Evolutionary conservation across 495 filamentous ascomycete genomes (phyloP).

Genomic region (Xylaria nigripes): DNA sequence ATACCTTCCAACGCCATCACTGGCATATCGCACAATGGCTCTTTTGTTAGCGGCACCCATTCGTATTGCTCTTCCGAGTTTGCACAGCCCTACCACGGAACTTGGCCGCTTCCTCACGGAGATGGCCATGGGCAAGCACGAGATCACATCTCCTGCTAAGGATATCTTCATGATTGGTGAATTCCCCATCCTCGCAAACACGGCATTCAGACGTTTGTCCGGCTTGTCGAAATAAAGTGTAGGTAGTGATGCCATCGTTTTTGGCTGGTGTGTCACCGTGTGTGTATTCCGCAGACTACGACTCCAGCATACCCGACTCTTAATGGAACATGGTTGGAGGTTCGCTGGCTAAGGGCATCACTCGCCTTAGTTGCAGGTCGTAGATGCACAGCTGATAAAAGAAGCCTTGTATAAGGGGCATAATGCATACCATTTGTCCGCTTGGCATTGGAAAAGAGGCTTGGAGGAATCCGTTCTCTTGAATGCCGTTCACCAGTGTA

Average conservation of each 20-base stretch:
- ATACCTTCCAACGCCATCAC: conserved; percentile 31
- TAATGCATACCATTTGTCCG: too few species aligned
- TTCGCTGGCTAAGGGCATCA: too few species aligned
- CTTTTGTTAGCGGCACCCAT: conserved; percentile 15
- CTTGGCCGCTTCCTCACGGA: conserved; percentile 40
- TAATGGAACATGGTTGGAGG: too few species aligned
- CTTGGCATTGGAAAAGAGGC: too few species aligned
- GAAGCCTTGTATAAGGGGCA: too few species aligned
- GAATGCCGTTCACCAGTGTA: too few species aligned
- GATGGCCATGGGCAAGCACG: conserved; percentile 48
- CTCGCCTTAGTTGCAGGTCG: too few species aligned
- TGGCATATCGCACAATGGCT: conserved; percentile 8
- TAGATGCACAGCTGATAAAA: too few species aligned
- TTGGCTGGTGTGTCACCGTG: too few species aligned
- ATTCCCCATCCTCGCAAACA: conserved; percentile 21
- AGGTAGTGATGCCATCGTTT: not conserved
- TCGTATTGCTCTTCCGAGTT: conserved; percentile 5
- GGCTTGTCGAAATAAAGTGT: conserved; percentile 11
- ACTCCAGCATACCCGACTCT: too few species aligned
- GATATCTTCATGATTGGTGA: conserved; percentile 23
- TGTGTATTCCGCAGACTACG: too few species aligned
- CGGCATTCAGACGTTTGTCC: conserved; percentile 18
- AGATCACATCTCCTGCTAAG: conserved; percentile 10
- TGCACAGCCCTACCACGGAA: conserved; percentile 36
- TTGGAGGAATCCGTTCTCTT: too few species aligned